A percentile compares a stretch with the other conserved stretches of the same genome.
Evolutionary conservation across 192 early-diverging fungal genomes (phyloP).

Genomic region (Coemansia sp.): DNA sequence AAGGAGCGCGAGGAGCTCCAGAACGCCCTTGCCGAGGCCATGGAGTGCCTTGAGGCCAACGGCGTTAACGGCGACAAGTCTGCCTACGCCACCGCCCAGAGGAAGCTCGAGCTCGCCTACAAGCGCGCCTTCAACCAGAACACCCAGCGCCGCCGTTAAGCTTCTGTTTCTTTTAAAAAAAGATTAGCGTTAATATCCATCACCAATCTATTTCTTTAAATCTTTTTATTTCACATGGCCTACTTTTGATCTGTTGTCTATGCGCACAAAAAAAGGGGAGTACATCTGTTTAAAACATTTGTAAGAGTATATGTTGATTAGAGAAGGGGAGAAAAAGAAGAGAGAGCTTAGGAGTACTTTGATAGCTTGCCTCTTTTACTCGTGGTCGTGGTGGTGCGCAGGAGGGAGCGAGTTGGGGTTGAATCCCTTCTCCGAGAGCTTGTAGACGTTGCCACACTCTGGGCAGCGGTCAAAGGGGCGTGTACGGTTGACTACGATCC

Average conservation of each 20-base stretch:
- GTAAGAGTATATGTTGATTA: neutral
- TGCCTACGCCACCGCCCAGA: conserved; percentile 63
- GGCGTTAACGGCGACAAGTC: conserved; percentile 61
- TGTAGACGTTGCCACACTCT: conserved; percentile 85
- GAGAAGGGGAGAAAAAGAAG: neutral
- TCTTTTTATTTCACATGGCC: neutral
- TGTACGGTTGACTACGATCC: conserved; percentile 79
- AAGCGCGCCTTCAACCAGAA: conserved; percentile 63
- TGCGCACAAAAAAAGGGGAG: neutral
- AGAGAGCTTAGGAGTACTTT: neutral
- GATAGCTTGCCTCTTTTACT: conserved; percentile 1
- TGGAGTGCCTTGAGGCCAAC: conserved; percentile 70
- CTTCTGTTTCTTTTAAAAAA: neutral
- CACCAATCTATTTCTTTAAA: neutral
- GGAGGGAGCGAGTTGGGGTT: conserved; percentile 30
- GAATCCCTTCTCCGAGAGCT: conserved; percentile 58
- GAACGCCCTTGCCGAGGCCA: conserved; percentile 73
- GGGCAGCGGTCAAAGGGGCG: conserved; percentile 90
- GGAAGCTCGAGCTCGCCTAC: conserved; percentile 70
- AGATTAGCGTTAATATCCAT: neutral
- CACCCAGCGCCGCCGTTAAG: conserved; percentile 41
- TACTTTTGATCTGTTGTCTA: neutral
- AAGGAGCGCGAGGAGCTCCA: conserved; percentile 72
- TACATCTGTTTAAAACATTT: neutral
- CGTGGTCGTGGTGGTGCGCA: conserved; percentile 20